Conservation (phyloP, 768 basidiomycete genomes). For the Phylloporus rhodoxanthus region DNA sequence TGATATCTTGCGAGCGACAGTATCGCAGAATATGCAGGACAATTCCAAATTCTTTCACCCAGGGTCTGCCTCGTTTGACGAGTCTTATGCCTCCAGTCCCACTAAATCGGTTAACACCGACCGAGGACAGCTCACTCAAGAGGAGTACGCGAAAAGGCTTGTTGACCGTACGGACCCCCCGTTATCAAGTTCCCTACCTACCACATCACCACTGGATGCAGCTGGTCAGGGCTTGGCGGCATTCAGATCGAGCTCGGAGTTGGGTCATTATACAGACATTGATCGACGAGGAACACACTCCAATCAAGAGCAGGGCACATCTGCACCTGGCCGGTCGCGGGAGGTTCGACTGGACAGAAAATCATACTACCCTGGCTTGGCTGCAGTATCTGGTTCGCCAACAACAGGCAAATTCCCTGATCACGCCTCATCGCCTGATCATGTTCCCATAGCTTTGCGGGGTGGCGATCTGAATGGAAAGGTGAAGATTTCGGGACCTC, state of each 20-base stretch:
- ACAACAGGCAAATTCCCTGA: slow-evolving; percentile 30
- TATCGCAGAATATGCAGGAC: slow-evolving; percentile 53
- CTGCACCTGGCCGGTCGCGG: slow-evolving; percentile 49
- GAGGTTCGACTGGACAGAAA: slow-evolving; percentile 51
- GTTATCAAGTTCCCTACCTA: slow-evolving; percentile 56
- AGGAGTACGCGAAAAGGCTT: slow-evolving; percentile 33
- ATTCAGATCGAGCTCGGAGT: slow-evolving; percentile 68
- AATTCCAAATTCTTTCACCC: slow-evolving; percentile 51
- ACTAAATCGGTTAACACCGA: slow-evolving; percentile 42
- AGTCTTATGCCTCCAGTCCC: slow-evolving; percentile 44
- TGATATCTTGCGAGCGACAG: slow-evolving; percentile 51
- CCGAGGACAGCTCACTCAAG: slow-evolving; percentile 17
- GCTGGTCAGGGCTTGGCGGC: slow-evolving; percentile 27
- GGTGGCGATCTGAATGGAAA: slow-evolving; percentile 54
- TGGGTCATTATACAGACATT: slow-evolving; percentile 74
- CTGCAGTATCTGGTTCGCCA: slow-evolving; percentile 46
- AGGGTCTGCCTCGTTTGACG: slow-evolving; percentile 20
- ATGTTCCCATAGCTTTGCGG: slow-evolving; percentile 43
- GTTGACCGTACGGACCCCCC: slow-evolving; percentile 51
- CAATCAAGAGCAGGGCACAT: slow-evolving; percentile 42
- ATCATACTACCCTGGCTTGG: slow-evolving; percentile 58
- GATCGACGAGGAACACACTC: slow-evolving; percentile 30
- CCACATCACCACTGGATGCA: slow-evolving; percentile 40
- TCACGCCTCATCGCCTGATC: slow-evolving; percentile 43
- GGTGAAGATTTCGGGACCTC: slow-evolving; percentile 85